A percentile compares a stretch with the other conserved stretches of the same genome.
These are phyloP conservation scores for Coemansia umbellata DNA, from an alignment of 192 early-diverging fungal species.

Conservation along the genomic window DNA sequence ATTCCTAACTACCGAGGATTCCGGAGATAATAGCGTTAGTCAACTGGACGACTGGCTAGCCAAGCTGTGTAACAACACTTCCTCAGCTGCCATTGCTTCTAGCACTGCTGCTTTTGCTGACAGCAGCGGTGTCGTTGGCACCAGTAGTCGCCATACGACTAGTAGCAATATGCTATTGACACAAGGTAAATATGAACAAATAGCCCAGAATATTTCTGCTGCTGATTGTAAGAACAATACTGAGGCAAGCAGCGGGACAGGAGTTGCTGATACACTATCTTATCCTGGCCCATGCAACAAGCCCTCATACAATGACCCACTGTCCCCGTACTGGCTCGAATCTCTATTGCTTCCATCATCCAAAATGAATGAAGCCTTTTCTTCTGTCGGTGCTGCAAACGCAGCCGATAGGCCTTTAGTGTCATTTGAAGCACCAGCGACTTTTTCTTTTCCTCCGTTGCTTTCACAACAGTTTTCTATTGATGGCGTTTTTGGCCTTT, in stretches of 20 bases:
- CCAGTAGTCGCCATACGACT: not conserved
- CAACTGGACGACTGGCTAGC: constrained; percentile 25
- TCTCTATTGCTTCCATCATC: constrained; percentile 1
- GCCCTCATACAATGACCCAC: constrained; percentile 6
- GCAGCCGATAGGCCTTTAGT: too few relatives aligned
- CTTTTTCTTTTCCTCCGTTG: too few relatives aligned
- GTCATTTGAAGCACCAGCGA: too few relatives aligned
- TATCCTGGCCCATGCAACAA: constrained; percentile 3
- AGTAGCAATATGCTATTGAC: not conserved
- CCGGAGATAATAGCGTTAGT: not conserved
- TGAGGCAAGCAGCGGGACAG: constrained; percentile 2
- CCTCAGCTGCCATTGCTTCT: too few relatives aligned
- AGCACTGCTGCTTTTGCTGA: not conserved
- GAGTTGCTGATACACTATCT: constrained; percentile 6
- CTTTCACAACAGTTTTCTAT: constrained; percentile 4
- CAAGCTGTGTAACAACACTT: constrained; percentile 10
- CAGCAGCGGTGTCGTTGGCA: not conserved
- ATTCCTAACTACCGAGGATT: not conserved
- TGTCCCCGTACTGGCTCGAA: constrained; percentile 12
- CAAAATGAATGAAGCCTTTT: too few relatives aligned
- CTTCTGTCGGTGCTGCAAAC: too few relatives aligned
- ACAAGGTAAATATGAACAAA: constrained; percentile 28
- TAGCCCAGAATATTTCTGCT: not conserved
- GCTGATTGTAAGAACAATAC: not conserved
- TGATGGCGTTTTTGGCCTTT: not conserved